Evolutionary conservation across 805 yeast genomes (phyloP).

Genomic region (Naumovozyma dairenensis): DNA sequence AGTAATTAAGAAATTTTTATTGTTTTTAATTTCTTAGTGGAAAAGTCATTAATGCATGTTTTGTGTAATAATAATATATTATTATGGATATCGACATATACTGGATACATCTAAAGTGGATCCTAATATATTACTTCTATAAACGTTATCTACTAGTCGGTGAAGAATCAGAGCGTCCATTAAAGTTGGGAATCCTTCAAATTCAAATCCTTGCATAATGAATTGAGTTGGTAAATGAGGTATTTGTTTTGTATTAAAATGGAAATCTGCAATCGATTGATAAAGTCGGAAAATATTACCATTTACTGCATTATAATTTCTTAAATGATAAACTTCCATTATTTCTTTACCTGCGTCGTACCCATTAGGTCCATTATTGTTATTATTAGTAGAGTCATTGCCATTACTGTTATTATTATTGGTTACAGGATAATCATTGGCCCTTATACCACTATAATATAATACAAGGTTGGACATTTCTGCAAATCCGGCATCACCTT

Average conservation of each 20-base stretch:
- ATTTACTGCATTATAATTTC: slow-evolving; percentile 25
- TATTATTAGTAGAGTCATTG: neutral
- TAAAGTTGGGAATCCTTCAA: slow-evolving; percentile 26
- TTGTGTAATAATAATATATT: too few relatives aligned
- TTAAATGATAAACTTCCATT: slow-evolving; percentile 26
- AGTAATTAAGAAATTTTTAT: too few relatives aligned
- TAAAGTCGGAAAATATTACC: slow-evolving; percentile 26
- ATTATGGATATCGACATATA: slow-evolving; percentile 7
- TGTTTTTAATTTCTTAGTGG: too few relatives aligned
- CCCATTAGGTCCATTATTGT: slow-evolving; percentile 2
- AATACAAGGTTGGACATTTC: slow-evolving; percentile 25
- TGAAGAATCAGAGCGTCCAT: slow-evolving; percentile 20
- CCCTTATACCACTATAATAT: slow-evolving; percentile 23
- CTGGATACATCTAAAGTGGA: slow-evolving; percentile 14
- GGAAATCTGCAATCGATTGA: slow-evolving; percentile 26
- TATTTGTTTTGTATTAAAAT: slow-evolving; percentile 18
- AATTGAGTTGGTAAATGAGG: slow-evolving; percentile 17
- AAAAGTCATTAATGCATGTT: too few relatives aligned
- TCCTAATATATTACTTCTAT: slow-evolving; percentile 17
- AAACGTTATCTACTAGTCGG: slow-evolving; percentile 20
- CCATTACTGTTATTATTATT: neutral
- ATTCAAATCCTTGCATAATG: slow-evolving; percentile 20
- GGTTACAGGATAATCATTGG: slow-evolving; percentile 10
- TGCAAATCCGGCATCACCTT: slow-evolving; percentile 29
- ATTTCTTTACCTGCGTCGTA: slow-evolving; percentile 21